A percentile compares a stretch with the other conserved stretches of the same genome.
Conservation (phyloP, 2,329 filamentous ascomycete species). For the Talaromyces amestolkiae region DNA sequence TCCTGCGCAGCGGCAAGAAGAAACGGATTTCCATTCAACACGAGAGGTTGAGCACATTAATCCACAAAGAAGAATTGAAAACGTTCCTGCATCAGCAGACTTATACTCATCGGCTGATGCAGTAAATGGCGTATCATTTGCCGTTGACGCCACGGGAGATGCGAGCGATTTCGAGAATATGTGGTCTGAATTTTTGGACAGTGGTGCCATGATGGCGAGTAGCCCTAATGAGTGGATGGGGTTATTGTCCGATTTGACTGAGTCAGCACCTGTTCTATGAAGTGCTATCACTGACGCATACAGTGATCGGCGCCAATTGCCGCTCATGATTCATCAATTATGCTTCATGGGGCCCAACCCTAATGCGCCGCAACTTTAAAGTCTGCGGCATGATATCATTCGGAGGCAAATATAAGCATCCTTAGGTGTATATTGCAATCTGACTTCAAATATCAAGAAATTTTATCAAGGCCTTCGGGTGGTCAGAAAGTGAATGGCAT, state of each 20-base stretch:
- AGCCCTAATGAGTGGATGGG: conserved; percentile 32
- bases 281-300: not conserved
- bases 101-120: not conserved
- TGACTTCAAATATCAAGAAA: not conserved
- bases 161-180: conserved; percentile 30
- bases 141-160: conserved; percentile 5
- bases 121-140: not conserved
- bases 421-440: not conserved
- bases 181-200: conserved; percentile 34
- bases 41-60: not conserved
- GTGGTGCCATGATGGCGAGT: conserved; percentile 24
- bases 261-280: conserved; percentile 15
- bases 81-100: not conserved
- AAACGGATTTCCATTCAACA: not conserved
- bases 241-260: conserved; percentile 30
- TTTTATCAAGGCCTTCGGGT: not conserved
- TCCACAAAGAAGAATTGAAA: not conserved
- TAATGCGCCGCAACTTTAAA: not conserved
- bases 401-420: not conserved
- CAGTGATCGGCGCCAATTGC: not conserved
- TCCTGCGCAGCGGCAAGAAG: not conserved
- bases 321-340: not conserved
- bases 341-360: not conserved
- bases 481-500: not conserved
- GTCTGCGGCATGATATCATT: conserved; percentile 16